Base-by-base conservation (phyloP, 1,284 basidiomycete genomes). In the Apiotrichum veenhuisii region DNA sequence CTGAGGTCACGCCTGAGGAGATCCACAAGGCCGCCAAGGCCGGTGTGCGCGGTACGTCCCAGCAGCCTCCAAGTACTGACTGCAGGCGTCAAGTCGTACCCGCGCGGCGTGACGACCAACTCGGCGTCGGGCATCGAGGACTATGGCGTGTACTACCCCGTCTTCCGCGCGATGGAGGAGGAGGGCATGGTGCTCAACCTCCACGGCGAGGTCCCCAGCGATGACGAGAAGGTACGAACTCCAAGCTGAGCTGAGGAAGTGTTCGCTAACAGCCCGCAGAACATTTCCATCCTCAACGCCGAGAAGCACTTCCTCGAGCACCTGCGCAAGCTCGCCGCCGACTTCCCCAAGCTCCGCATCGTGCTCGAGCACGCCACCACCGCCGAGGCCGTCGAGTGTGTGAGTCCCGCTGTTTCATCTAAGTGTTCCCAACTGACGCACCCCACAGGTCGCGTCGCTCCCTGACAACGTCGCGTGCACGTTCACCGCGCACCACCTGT, bases 351-450 rank as follows among this genome's bases (percentile, higher is more conserved):
- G 41, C 84, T 99, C 53, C 87, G 92, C 55, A 98, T 99, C 69
- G 95, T 99, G 5, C 85, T 99, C 40, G 96, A 99, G 77, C 96
- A 99, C 71, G 96, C 96, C n/a, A 99, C 96, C 0, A 98, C 94
- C 2, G 84, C 89, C 38, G 91, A 90, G 37, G 94, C 96, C 0
- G 86, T 99, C n/a, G 91, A 95, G 68, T 85, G 86, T 22, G 89
- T 71, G 15, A 33, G 67, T 68, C 8, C 8, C 8, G 5, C 36
- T 5, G 14, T 15, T 7, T 5, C 7, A 30, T 37, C 9, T 10
- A 10, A 8, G 17, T 18, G 26, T 3, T 27, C 25, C 27, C 42
- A 38, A 38, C 26, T 40, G 30, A 30, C 30, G 7, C 30, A 7
- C 7, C n/a, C 30, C 30, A 5, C 57, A 73, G 65, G 78, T 97